Evolutionary conservation across 2,329 filamentous ascomycete genomes (phyloP).

Genomic region (Phoma sp.): DNA sequence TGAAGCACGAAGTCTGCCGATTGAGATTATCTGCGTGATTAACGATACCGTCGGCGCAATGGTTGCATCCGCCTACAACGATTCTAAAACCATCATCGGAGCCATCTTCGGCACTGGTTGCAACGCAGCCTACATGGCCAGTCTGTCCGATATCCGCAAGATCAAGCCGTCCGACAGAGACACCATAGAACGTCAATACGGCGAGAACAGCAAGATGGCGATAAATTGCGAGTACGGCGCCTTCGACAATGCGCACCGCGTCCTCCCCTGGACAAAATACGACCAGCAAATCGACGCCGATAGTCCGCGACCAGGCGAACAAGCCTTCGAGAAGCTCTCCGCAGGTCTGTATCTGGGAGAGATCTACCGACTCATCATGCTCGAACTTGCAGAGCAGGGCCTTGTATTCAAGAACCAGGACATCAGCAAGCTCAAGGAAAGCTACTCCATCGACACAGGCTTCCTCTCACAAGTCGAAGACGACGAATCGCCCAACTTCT

Average conservation of each 20-base stretch:
- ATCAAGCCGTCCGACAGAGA: conserved; percentile 50
- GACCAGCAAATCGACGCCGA: conserved; percentile 53
- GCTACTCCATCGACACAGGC: conserved; percentile 85
- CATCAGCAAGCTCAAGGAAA: conserved; percentile 73
- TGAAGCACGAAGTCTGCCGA: conserved; percentile 74
- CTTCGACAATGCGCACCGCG: conserved; percentile 91
- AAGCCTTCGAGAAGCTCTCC: conserved; percentile 55
- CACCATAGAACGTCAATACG: neutral
- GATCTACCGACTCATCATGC: conserved; percentile 53
- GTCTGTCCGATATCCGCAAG: conserved; percentile 82
- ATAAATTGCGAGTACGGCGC: conserved; percentile 99
- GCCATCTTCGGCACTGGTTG: conserved; percentile 95
- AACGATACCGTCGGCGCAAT: conserved; percentile 94
- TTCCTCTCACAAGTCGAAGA: conserved; percentile 90
- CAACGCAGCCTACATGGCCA: conserved; percentile 93
- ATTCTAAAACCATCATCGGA: conserved; percentile 82
- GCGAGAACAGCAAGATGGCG: conserved; percentile 63
- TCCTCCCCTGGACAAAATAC: conserved; percentile 81
- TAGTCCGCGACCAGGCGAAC: conserved; percentile 54
- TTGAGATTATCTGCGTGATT: conserved; percentile 84
- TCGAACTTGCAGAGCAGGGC: conserved; percentile 68
- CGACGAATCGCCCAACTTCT: conserved; percentile 32
- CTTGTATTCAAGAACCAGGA: conserved; percentile 82
- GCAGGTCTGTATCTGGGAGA: conserved; percentile 56
- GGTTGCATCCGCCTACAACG: conserved; percentile 88